Evolutionary conservation across 495 filamentous ascomycete genomes (phyloP).

Genomic region (Annulohypoxylon moriforme): DNA sequence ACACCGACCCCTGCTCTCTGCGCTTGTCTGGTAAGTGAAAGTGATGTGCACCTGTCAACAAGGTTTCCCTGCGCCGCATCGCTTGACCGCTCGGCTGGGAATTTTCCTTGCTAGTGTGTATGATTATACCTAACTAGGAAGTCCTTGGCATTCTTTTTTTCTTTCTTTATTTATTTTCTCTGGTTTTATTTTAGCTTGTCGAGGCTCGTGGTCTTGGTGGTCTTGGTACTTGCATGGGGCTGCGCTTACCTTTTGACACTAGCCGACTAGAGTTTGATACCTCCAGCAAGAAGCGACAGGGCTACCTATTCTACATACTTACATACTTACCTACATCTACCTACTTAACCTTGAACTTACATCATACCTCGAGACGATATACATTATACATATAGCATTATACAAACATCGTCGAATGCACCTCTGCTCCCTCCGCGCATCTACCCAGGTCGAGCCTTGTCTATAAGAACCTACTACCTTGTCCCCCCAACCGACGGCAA

Average conservation of each 20-base stretch:
- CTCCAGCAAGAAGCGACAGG: not conserved
- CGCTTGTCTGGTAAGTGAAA: conserved; percentile 5
- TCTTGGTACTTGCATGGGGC: conserved; percentile 28
- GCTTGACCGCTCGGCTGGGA: conserved; percentile 44
- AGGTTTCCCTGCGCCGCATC: conserved; percentile 36
- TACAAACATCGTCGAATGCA: conserved; percentile 31
- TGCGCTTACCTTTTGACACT: conserved; percentile 35
- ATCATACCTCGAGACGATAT: conserved; percentile 20
- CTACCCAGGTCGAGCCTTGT: conserved; percentile 16
- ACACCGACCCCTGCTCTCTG: conserved; percentile 29
- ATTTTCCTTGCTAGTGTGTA: conserved; percentile 30
- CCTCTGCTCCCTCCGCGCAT: not conserved
- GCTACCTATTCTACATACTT: not conserved
- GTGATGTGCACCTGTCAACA: conserved; percentile 30
- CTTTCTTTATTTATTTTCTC: conserved; percentile 15
- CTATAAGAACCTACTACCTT: conserved; percentile 40
- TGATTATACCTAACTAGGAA: conserved; percentile 26
- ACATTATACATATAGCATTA: conserved; percentile 13
- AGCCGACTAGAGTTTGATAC: conserved; percentile 11
- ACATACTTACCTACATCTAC: not conserved
- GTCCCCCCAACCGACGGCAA: conserved; percentile 24
- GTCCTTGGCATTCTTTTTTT: conserved; percentile 27
- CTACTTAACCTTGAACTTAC: conserved; percentile 20
- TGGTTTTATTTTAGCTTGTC: conserved; percentile 5
- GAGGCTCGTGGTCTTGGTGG: conserved; percentile 14